Base-by-base conservation (phyloP, 2,329 filamentous ascomycete genomes). In the Leptographium radiaticola region DNA sequence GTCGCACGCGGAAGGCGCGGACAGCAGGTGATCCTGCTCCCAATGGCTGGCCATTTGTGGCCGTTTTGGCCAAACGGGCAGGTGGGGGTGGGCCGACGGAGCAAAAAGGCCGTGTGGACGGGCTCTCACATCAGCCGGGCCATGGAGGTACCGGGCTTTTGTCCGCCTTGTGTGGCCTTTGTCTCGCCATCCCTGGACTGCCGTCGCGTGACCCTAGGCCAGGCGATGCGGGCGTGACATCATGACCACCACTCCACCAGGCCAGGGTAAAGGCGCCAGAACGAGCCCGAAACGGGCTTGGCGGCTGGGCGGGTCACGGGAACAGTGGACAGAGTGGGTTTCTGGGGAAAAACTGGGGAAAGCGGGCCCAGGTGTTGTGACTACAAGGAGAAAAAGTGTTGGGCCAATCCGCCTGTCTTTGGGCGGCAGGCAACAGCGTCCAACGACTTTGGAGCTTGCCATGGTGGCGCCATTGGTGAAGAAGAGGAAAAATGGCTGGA, bases 341-440 rank as follows among this genome's bases (percentile, higher is more conserved):
- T 54, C 57, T 56, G 57, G 57, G 57, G 57, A 56, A 59, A 59
- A 59, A 54, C 45, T 56, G 57, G 57, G 45, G 56, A 53, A 52
- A 55, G 55, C 53, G 53, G 55, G 57, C 51, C 51, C 25, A 25
- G 25, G 25, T 25, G 25, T 25, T 25, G 25, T 25, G 25, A 25
- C 25, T 25, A 25, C 25, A 25, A 25, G 3, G 25, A 5, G 25
- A 25, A 25, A 25, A 25, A 25, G 53, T 16, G 30, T 13, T 36
- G 34, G 34, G 34, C 34, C 4, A 36, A 36, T 25, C 25, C 3
- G 25, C 25, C 5, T 25, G 25, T 2, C 25, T 25, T 25, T 25
- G 2, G 25, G 25, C 25, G 25, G 25, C 25, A 25, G 25, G 25
- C 25, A 25, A 25, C 2, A 25, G 25, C 3, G 25, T 25, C 25